Conservation (phyloP, 106 monocot genomes). For the Chionographis japonica region DNA sequence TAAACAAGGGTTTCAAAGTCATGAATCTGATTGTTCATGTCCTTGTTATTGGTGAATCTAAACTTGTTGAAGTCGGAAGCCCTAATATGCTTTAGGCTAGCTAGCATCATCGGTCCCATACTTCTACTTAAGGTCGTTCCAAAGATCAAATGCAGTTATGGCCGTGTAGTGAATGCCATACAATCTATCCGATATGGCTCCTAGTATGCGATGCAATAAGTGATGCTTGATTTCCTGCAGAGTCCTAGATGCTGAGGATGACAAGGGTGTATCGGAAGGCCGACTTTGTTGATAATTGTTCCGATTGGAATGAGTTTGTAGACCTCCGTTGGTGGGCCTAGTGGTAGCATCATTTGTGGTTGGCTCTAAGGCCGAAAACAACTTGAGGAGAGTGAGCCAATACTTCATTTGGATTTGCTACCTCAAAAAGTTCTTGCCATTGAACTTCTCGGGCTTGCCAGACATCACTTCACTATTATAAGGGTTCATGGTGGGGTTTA, state of each 20-base stretch:
- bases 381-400: too few relatives aligned
- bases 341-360: too few relatives aligned
- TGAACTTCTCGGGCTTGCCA: too few relatives aligned
- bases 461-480: too few relatives aligned
- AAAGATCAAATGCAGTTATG: not conserved
- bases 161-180: not conserved
- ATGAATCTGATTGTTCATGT: not conserved
- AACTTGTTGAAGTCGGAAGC: not conserved
- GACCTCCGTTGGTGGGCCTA: too few relatives aligned
- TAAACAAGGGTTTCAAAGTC: not conserved
- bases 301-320: too few relatives aligned
- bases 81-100: not conserved
- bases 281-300: not conserved
- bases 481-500: too few relatives aligned
- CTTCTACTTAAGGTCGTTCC: not conserved
- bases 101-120: not conserved
- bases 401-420: too few relatives aligned
- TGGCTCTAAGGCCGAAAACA: too few relatives aligned
- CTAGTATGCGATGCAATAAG: not conserved
- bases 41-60: not conserved
- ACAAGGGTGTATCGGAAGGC: not conserved
- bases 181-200: not conserved
- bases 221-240: not conserved
- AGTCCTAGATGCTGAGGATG: not conserved
- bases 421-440: too few relatives aligned